Conservation (phyloP, 495 filamentous ascomycete species). For the Entonaema liquescens region DNA sequence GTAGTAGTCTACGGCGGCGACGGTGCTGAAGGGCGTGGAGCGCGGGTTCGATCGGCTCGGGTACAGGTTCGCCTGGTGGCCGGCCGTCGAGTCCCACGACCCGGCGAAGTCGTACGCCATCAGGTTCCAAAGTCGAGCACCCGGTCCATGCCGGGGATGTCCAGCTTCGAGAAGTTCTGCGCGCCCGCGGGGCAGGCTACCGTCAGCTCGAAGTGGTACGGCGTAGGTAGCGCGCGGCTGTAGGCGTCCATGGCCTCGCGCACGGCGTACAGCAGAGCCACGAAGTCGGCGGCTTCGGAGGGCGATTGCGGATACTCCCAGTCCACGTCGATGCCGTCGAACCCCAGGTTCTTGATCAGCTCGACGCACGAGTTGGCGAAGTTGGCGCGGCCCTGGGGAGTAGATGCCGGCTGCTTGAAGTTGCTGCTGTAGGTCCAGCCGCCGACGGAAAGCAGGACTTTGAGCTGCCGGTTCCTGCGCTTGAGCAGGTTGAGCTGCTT, state of each 20-base stretch:
- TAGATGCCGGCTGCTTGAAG: constrained; percentile 78
- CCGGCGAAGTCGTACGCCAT: constrained; percentile 87
- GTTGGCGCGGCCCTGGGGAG: constrained; percentile 63
- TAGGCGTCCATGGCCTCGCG: constrained; percentile 69
- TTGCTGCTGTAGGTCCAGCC: constrained; percentile 96
- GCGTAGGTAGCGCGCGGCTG: constrained; percentile 55
- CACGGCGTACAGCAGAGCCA: constrained; percentile 73
- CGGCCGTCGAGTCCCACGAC: constrained; percentile 76
- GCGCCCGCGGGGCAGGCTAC: constrained; percentile 75
- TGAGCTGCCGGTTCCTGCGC: constrained; percentile 85
- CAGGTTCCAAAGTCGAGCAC: constrained; percentile 95
- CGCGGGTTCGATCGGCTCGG: constrained; percentile 60
- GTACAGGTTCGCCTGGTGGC: constrained; percentile 85
- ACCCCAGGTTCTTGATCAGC: constrained; percentile 70
- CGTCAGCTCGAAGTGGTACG: constrained; percentile 79
- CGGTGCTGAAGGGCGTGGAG: constrained; percentile 80
- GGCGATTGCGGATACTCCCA: constrained; percentile 63
- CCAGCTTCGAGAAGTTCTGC: constrained; percentile 78
- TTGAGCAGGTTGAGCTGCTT: constrained; percentile 96
- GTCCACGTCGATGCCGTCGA: constrained; percentile 70
- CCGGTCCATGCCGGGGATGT: constrained; percentile 76
- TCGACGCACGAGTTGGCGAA: constrained; percentile 76
- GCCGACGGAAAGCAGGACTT: constrained; percentile 91
- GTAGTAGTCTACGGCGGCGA: constrained; percentile 74
- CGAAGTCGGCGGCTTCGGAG: constrained; percentile 76